These are phyloP conservation scores for Cordyceps cateniannulata DNA, from an alignment of 2,329 filamentous ascomycete species.

Conservation along the genomic window DNA sequence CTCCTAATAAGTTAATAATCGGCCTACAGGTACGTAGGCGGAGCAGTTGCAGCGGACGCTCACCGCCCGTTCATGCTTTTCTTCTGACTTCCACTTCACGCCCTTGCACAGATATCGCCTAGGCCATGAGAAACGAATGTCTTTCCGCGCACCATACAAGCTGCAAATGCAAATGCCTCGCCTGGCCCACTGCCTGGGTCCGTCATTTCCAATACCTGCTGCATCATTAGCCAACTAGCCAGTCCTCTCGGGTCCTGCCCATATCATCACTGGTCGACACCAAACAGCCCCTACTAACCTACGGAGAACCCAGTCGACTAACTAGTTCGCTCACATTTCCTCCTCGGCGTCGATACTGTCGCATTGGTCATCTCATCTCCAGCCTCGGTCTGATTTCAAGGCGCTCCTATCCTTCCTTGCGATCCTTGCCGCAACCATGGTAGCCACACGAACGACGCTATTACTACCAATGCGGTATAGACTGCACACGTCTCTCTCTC, in stretches of 20 bases:
- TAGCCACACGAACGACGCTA: too few relatives aligned
- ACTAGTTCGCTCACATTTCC: too few relatives aligned
- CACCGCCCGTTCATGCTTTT: background rate
- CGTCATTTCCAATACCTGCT: constrained; percentile 9
- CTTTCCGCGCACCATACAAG: background rate
- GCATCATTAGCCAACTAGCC: constrained; percentile 1
- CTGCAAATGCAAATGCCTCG: background rate
- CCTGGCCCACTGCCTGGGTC: background rate
- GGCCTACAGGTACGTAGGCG: background rate
- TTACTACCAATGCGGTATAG: too few relatives aligned
- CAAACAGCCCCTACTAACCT: too few relatives aligned
- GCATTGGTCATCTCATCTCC: too few relatives aligned
- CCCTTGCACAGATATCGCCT: background rate
- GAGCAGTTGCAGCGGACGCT: constrained; percentile 1
- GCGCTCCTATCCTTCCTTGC: too few relatives aligned
- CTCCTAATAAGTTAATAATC: background rate
- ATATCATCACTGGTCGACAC: background rate
- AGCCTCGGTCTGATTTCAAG: too few relatives aligned
- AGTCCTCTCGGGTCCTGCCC: background rate
- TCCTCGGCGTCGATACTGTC: too few relatives aligned
- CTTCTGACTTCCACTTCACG: background rate
- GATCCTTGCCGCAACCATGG: too few relatives aligned
- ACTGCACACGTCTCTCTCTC: background rate
- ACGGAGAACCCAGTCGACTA: too few relatives aligned
- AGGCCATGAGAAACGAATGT: too few relatives aligned